A percentile compares a stretch with the other conserved stretches of the same genome.
Evolutionary conservation across 2,329 filamentous ascomycete species (phyloP).

Genomic region (Thermomyces lanuginosus): DNA sequence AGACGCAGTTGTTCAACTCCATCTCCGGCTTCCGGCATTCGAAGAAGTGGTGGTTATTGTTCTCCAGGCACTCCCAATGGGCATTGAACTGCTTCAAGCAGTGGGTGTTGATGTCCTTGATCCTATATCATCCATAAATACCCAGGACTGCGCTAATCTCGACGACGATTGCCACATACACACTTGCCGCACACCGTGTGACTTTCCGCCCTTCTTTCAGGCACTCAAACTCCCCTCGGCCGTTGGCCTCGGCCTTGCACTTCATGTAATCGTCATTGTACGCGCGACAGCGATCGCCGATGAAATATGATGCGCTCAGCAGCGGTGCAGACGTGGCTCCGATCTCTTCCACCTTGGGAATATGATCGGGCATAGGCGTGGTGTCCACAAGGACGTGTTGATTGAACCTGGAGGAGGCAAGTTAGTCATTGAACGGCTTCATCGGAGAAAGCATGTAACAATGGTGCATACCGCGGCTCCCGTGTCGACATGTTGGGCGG

Average conservation of each 20-base stretch:
- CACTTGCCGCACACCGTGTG: conserved; percentile 86
- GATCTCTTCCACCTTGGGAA: conserved; percentile 86
- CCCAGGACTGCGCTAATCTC: conserved; percentile 1
- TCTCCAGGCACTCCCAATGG: conserved; percentile 91
- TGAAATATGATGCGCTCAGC: conserved; percentile 86
- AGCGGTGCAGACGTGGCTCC: conserved; percentile 86
- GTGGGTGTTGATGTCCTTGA: conserved; percentile 91
- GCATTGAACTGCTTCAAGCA: conserved; percentile 80
- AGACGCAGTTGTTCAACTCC: conserved; percentile 88
- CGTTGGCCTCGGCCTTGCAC: conserved; percentile 90
- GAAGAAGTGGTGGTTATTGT: conserved; percentile 96
- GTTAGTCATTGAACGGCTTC: conserved; percentile 6
- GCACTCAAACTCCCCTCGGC: conserved; percentile 83
- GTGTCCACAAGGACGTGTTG: conserved; percentile 88
- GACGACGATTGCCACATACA: conserved; percentile 44
- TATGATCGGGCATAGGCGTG: conserved; percentile 78
- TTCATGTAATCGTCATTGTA: conserved; percentile 99
- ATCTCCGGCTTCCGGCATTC: conserved; percentile 80
- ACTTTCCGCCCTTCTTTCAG: conserved; percentile 93
- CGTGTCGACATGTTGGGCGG: conserved; percentile 16
- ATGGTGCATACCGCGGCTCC: conserved; percentile 16
- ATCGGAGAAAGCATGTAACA: conserved; percentile 12
- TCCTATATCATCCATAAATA: conserved; percentile 32
- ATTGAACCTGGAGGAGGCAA: conserved; percentile 56
- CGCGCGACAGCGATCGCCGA: conserved; percentile 80